These are phyloP conservation scores for Umbelopsis vinacea DNA, from an alignment of 192 early-diverging fungal species.

Conservation along the genomic window DNA sequence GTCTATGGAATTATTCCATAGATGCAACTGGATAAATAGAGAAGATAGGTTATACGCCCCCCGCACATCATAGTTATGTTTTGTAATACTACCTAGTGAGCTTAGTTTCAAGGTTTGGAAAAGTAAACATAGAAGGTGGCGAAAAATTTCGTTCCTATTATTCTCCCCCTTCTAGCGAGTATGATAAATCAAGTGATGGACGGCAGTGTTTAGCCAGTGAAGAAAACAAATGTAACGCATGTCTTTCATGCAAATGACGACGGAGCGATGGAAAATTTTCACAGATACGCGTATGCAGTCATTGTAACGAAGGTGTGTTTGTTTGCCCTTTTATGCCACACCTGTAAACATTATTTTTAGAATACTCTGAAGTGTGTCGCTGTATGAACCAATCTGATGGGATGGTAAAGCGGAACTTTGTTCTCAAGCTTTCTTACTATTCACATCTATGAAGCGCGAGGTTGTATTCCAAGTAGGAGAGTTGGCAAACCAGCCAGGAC, in stretches of 20 bases:
- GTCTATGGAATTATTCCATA: background rate
- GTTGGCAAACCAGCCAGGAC: background rate
- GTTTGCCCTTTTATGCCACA: slow-evolving; percentile 15
- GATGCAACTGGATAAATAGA: background rate
- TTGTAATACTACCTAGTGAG: too few relatives aligned
- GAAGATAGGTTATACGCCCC: background rate
- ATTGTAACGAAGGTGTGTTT: background rate
- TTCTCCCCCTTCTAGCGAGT: too few relatives aligned
- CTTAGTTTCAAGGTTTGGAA: background rate
- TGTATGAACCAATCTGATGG: background rate
- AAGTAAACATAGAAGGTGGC: background rate
- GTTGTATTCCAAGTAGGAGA: background rate
- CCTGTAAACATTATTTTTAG: slow-evolving; percentile 7
- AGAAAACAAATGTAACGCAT: background rate
- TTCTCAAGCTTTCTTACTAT: too few relatives aligned
- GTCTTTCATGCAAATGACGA: slow-evolving; percentile 3
- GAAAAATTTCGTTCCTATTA: too few relatives aligned
- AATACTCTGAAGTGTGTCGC: background rate
- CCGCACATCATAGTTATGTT: background rate
- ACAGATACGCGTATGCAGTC: background rate
- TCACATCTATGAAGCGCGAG: too few relatives aligned
- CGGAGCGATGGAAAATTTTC: background rate
- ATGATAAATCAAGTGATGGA: background rate
- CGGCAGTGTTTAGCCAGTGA: background rate
- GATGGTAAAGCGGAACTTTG: too few relatives aligned